Percentiles rank a stretch among this genome's conserved stretches.
phyloP scores from a whole-genome alignment of 2,329 filamentous ascomycete species.

The Fusarium solani-melongenae region DNA sequence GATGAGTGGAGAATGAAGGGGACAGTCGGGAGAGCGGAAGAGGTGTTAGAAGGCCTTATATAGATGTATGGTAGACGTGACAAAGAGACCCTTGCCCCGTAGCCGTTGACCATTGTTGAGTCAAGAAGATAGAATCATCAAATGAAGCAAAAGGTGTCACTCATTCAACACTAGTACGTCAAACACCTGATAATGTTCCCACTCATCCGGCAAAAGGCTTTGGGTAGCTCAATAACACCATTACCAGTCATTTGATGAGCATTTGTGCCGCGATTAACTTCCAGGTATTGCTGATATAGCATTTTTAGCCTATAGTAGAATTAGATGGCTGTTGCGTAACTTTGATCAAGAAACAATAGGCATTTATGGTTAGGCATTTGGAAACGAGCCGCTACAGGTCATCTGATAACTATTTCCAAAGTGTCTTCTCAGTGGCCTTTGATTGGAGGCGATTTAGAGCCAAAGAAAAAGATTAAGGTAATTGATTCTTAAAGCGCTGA shows the following conservation, averaged over 20 bases:
- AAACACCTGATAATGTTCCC: neutral
- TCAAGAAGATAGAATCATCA: neutral
- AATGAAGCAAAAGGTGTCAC: neutral
- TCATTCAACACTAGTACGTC: neutral
- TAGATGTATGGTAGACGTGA: neutral
- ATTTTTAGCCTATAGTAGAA: neutral
- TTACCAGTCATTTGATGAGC: neutral
- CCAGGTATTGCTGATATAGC: neutral
- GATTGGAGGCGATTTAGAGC: neutral
- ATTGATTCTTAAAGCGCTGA: neutral
- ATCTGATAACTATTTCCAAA: neutral
- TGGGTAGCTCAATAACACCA: neutral
- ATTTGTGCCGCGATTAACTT: neutral
- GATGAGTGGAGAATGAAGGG: neutral
- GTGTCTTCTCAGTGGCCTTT: neutral
- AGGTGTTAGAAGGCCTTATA: neutral
- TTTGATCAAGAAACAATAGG: neutral
- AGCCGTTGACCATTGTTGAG: neutral
- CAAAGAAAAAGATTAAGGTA: neutral
- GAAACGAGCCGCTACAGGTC: neutral
- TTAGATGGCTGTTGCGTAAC: neutral
- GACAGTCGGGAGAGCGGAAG: neutral
- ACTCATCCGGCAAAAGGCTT: neutral
- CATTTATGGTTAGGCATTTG: neutral
- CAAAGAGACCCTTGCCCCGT: neutral